Base-by-base conservation (phyloP, 768 basidiomycete species). In the Gloeostereum incarnatum region DNA sequence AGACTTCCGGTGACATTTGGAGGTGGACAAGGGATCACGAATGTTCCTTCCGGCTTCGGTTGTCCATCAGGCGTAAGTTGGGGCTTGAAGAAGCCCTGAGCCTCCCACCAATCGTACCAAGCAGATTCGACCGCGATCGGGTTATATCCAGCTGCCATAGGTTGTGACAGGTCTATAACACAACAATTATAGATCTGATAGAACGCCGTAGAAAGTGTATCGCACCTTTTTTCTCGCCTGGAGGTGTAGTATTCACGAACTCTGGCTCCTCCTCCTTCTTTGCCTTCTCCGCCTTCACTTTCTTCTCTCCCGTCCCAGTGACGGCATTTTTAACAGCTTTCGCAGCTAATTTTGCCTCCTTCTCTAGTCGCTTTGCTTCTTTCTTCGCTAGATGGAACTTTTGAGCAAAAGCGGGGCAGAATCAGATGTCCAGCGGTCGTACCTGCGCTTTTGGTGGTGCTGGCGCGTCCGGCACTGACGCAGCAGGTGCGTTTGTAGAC, bases 61-160 rank as follows among this genome's bases (percentile, higher is more conserved):
- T 72, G 63, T 8, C 78, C 80, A 36, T 82, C 69, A 0, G 68
- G 52, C 0, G 67, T 68, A 11, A 73, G 60, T 42, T 74, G 70
- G 3, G 94, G 91, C 47, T 78, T 75, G 75, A 94, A 96, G 68
- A 82, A 94, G 3, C 90, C 93, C 51, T 91, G 72, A 3, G 77
- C 72, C 25, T 78, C 68, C 94, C 94, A 97, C 96, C 96, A 98
- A 50, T 94, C 90, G 50, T 98, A 98, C 90, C 96, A 97, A 2
- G 90, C 81, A 0, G 92, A 70, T 55, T 98, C 94, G 42, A 98
- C 85, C 23, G 87, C 86, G 46, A 87, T 81, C 6, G 96, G 94
- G 57, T 98, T 92, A 63, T 98, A 99, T 3, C 86, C 88, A n/a
- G 73, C 68, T 1, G 86, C 74, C 86, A 99, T 94, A 3, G 89